Percentiles rank a stretch among this genome's conserved stretches.
Evolutionary conservation across 768 basidiomycete genomes (phyloP).

Genomic region (Zangia roseola): DNA sequence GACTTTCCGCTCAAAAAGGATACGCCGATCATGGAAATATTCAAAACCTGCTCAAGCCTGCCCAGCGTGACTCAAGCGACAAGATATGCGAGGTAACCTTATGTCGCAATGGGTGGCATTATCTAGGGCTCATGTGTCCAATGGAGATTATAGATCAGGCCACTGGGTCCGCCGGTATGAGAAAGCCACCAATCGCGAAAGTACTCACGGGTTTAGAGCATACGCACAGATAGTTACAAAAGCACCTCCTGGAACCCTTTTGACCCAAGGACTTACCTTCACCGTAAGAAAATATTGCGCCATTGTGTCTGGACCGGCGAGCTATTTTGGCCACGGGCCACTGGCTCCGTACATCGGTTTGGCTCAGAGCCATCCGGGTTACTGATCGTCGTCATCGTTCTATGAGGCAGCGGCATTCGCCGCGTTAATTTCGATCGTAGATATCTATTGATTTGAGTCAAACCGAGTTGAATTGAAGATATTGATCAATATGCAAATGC

Average conservation of each 20-base stretch:
- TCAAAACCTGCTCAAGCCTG: neutral
- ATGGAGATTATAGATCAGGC: conserved; percentile 2
- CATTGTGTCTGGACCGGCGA: neutral
- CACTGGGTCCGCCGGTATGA: conserved; percentile 5
- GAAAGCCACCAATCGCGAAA: conserved; percentile 27
- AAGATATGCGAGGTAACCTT: conserved; percentile 1
- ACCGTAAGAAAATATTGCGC: conserved; percentile 1
- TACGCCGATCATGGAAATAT: neutral
- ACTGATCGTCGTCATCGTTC: neutral
- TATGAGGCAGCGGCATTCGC: conserved; percentile 6
- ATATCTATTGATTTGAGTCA: neutral
- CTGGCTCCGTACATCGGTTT: neutral
- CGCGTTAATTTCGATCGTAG: conserved; percentile 3
- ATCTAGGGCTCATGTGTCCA: neutral
- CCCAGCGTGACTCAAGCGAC: neutral
- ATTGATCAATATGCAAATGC: neutral
- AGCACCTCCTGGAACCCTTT: conserved; percentile 6
- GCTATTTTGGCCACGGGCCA: conserved; percentile 23
- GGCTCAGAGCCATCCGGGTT: neutral
- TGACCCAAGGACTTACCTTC: conserved; percentile 11
- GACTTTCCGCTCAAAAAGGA: conserved; percentile 1
- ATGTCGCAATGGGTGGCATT: neutral
- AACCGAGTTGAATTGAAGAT: neutral
- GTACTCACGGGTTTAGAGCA: conserved; percentile 8
- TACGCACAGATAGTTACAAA: conserved; percentile 16